Evolutionary conservation across 2,329 filamentous ascomycete genomes (phyloP).

Genomic region (Aspergillus aculeatus): DNA sequence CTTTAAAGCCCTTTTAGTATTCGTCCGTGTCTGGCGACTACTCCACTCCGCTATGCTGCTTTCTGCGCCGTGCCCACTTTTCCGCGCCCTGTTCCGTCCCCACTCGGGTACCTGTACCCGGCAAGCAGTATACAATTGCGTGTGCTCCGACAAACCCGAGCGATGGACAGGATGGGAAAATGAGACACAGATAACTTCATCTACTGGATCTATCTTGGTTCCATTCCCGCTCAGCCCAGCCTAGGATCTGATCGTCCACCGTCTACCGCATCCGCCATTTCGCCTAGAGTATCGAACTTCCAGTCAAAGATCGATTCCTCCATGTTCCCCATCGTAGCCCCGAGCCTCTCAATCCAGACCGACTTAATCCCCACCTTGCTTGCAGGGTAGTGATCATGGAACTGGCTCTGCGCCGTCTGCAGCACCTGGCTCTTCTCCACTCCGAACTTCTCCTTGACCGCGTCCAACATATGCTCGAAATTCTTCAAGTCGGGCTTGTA

Average conservation of each 20-base stretch:
- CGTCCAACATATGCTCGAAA: conserved; percentile 63
- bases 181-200: too few species aligned
- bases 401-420: conserved; percentile 68
- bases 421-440: conserved; percentile 59
- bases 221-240: too few species aligned
- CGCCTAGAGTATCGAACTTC: conserved; percentile 58
- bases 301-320: conserved; percentile 51
- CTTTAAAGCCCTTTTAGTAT: too few species aligned
- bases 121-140: too few species aligned
- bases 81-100: too few species aligned
- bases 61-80: too few species aligned
- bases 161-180: too few species aligned
- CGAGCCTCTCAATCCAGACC: conserved; percentile 60
- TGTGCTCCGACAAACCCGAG: too few species aligned
- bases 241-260: background rate
- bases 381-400: conserved; percentile 66
- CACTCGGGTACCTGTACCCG: too few species aligned
- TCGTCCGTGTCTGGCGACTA: too few species aligned
- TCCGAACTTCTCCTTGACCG: conserved; percentile 55
- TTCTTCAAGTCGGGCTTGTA: conserved; percentile 68
- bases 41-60: too few species aligned
- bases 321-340: conserved; percentile 42
- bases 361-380: conserved; percentile 59
- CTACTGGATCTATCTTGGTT: too few species aligned
- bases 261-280: conserved; percentile 56